phyloP scores from a whole-genome alignment of 176 grass and related monocot genomes.

The Typha latifolia region DNA sequence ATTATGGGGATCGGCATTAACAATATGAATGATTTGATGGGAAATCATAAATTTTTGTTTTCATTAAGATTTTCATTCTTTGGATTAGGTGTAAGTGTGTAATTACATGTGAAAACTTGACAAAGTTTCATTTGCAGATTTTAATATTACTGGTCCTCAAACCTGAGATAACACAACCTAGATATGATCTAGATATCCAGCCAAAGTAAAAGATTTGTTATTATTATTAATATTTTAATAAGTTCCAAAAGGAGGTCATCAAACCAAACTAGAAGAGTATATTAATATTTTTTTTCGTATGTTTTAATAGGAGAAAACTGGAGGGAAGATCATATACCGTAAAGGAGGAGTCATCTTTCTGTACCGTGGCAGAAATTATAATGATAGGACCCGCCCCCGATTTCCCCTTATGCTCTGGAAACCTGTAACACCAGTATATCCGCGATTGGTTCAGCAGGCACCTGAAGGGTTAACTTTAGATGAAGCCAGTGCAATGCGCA shows the following conservation, averaged over 20 bases:
- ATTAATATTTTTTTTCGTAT: conserved; percentile 4
- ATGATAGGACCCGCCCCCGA: conserved; percentile 54
- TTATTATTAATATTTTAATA: too few species aligned
- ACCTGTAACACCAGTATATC: conserved; percentile 72
- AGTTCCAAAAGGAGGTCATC: too few species aligned
- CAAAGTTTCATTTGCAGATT: too few species aligned
- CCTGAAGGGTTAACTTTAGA: conserved; percentile 78
- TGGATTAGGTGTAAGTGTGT: too few species aligned
- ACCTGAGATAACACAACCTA: too few species aligned
- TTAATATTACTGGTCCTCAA: too few species aligned
- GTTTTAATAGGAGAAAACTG: conserved; percentile 63
- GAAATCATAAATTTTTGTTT: not conserved
- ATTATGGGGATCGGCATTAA: too few species aligned
- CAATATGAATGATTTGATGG: not conserved
- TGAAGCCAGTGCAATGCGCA: conserved; percentile 51
- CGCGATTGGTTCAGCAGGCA: conserved; percentile 50
- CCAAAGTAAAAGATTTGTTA: too few species aligned
- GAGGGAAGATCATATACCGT: conserved; percentile 76
- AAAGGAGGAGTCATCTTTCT: conserved; percentile 75
- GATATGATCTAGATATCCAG: too few species aligned
- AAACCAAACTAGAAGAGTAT: not conserved
- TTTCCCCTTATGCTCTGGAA: conserved; percentile 97
- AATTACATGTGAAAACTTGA: too few species aligned
- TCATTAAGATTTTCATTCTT: not conserved
- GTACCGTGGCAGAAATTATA: conserved; percentile 92